Percentiles rank a stretch among this genome's conserved stretches.
Conservation (phyloP, 2,329 filamentous ascomycete genomes). For the Pyrenophora teres region DNA sequence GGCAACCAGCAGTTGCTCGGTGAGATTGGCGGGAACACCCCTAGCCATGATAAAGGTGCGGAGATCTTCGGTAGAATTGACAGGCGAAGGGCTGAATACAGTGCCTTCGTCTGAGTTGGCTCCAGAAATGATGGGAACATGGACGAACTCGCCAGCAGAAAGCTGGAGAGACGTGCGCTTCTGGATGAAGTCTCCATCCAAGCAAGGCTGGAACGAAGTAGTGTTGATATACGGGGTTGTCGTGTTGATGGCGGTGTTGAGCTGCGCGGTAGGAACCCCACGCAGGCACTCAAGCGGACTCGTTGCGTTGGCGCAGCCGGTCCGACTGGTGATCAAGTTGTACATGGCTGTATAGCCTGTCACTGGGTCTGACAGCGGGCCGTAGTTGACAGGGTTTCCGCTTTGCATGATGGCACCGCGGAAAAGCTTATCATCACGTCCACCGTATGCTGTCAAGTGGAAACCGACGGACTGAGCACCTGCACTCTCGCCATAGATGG, state of each 20-base stretch:
- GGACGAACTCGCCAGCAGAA: constrained; percentile 62
- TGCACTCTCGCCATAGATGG: constrained; percentile 53
- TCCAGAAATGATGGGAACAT: constrained; percentile 67
- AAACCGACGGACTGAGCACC: constrained; percentile 53
- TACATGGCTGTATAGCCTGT: constrained; percentile 28
- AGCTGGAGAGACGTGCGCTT: constrained; percentile 61
- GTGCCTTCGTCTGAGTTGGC: constrained; percentile 70
- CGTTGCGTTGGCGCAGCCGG: constrained; percentile 30
- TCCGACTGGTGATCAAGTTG: constrained; percentile 25
- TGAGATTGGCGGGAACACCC: constrained; percentile 29
- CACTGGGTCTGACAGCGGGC: constrained; percentile 15
- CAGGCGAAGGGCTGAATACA: constrained; percentile 57
- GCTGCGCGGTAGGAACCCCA: constrained; percentile 60
- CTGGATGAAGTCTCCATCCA: constrained; percentile 63
- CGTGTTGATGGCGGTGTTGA: constrained; percentile 60
- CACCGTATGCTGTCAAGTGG: constrained; percentile 53
- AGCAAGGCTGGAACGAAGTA: constrained; percentile 48
- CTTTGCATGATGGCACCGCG: constrained; percentile 54
- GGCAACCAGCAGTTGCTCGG: constrained; percentile 30
- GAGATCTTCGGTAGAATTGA: constrained; percentile 62
- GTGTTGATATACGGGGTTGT: constrained; percentile 34
- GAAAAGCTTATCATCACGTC: constrained; percentile 55
- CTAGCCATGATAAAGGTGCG: constrained; percentile 46
- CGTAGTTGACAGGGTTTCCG: constrained; percentile 46
- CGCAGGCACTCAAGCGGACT: constrained; percentile 59